A percentile compares a stretch with the other conserved stretches of the same genome.
These are phyloP conservation scores for Aquanectria penicillioides DNA, from an alignment of 2,329 filamentous ascomycete species.

Conservation along the genomic window DNA sequence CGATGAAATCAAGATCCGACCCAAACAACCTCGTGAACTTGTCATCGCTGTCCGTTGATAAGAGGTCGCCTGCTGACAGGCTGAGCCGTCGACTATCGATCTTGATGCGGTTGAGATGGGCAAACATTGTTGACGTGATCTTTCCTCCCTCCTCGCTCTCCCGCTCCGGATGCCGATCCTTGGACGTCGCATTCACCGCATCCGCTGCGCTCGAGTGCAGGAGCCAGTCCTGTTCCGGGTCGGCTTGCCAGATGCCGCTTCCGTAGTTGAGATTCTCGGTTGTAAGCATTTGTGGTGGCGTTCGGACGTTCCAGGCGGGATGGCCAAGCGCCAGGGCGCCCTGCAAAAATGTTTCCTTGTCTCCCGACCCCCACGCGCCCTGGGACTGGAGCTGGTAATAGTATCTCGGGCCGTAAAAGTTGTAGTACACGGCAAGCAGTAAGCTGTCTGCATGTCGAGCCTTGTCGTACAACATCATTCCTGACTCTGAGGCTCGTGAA, in stretches of 20 bases:
- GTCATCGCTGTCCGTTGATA: slow-evolving; percentile 18
- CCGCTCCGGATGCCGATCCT: background rate
- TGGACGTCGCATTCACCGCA: background rate
- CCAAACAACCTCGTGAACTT: slow-evolving; percentile 31
- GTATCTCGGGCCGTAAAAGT: slow-evolving; percentile 35
- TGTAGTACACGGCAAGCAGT: slow-evolving; percentile 35
- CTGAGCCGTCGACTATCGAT: slow-evolving; percentile 31
- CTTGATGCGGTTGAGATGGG: slow-evolving; percentile 38
- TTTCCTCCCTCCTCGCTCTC: background rate
- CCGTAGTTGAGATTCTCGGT: slow-evolving; percentile 31
- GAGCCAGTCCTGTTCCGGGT: slow-evolving; percentile 37
- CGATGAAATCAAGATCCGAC: slow-evolving; percentile 21
- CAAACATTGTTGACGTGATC: slow-evolving; percentile 35
- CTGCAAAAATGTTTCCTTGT: slow-evolving; percentile 39
- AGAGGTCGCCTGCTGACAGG: slow-evolving; percentile 14
- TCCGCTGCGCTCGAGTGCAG: background rate
- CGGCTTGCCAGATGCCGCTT: slow-evolving; percentile 39
- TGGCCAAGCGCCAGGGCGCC: slow-evolving; percentile 31
- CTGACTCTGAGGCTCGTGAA: slow-evolving; percentile 34
- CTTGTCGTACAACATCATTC: slow-evolving; percentile 36
- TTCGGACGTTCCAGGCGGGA: slow-evolving; percentile 33
- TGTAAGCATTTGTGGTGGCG: slow-evolving; percentile 22
- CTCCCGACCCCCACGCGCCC: slow-evolving; percentile 38
- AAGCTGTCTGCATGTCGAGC: slow-evolving; percentile 35
- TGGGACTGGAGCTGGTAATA: slow-evolving; percentile 41